Conservation (phyloP, 768 basidiomycete species). For the Hortiboletus flavorubellus region DNA sequence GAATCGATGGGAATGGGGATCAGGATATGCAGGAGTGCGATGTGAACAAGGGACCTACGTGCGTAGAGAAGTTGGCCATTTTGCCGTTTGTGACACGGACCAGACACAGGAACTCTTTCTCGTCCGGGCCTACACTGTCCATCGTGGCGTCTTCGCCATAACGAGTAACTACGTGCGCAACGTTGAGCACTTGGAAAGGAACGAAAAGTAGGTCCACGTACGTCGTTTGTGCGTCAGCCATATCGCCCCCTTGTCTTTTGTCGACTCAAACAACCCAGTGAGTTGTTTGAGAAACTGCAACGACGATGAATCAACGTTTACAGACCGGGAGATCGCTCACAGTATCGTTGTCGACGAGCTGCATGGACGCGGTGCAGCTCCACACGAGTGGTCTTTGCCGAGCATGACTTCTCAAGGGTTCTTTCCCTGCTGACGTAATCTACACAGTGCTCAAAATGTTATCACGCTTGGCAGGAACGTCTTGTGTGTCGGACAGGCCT, state of each 20-base stretch:
- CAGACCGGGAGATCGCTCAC: conserved; percentile 32
- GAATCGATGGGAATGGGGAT: not conserved
- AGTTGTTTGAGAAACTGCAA: conserved; percentile 71
- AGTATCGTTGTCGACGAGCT: conserved; percentile 54
- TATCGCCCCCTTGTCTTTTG: conserved; percentile 70
- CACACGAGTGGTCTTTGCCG: not conserved
- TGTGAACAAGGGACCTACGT: conserved; percentile 44
- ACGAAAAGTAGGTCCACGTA: conserved; percentile 35
- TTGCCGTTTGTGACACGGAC: conserved; percentile 75
- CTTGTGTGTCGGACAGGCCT: not conserved
- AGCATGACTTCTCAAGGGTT: no score
- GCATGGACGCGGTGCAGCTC: conserved; percentile 37
- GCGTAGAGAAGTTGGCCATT: conserved; percentile 67
- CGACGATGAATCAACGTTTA: not conserved
- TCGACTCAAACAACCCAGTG: conserved; percentile 62
- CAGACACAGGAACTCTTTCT: conserved; percentile 73
- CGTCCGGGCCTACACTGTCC: conserved; percentile 35
- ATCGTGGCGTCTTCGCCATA: conserved; percentile 65
- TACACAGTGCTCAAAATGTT: not conserved
- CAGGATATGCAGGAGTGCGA: not conserved
- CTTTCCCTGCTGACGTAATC: conserved; percentile 14
- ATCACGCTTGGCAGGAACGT: conserved; percentile 1
- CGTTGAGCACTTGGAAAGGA: not conserved
- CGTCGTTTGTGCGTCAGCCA: conserved; percentile 96
- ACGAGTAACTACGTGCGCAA: conserved; percentile 51